A percentile compares a stretch with the other conserved stretches of the same genome.
Conservation (phyloP, 2,329 filamentous ascomycete species). For the Epichloe amarillans region DNA sequence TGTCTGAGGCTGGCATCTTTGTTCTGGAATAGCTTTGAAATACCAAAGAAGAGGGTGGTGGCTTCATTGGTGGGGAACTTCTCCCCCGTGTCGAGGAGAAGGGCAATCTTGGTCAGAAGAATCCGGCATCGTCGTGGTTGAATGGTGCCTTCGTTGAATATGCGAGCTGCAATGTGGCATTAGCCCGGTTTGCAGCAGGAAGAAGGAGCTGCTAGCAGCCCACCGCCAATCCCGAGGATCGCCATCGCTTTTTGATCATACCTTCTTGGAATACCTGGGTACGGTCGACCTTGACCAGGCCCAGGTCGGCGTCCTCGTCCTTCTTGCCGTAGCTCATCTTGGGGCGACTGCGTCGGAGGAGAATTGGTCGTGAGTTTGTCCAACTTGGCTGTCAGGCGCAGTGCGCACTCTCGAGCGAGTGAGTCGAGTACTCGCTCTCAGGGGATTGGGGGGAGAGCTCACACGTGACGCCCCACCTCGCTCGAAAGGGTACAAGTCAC, state of each 20-base stretch:
- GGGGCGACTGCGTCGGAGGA: constrained; percentile 27
- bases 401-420: constrained; percentile 1
- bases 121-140: constrained; percentile 96
- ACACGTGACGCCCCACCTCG: constrained; percentile 22
- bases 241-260: constrained; percentile 27
- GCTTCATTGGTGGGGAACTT: constrained; percentile 95
- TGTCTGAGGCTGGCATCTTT: constrained; percentile 96
- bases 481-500: too few species aligned
- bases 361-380: constrained; percentile 20
- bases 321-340: constrained; percentile 97
- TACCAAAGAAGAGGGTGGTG: constrained; percentile 95
- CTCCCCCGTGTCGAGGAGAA: constrained; percentile 96
- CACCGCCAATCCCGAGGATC: background rate
- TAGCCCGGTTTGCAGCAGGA: background rate
- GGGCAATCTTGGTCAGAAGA: constrained; percentile 90
- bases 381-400: constrained; percentile 19
- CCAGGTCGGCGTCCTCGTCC: constrained; percentile 91
- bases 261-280: constrained; percentile 99
- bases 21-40: constrained; percentile 98
- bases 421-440: constrained; percentile 9
- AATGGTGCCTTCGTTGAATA: constrained; percentile 96
- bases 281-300: constrained; percentile 92
- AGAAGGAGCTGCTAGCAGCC: background rate
- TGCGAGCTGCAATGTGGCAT: constrained; percentile 49
- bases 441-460: constrained; percentile 15